Conservation (phyloP, 2,329 filamentous ascomycete species). For the Pyricularia grisea region DNA sequence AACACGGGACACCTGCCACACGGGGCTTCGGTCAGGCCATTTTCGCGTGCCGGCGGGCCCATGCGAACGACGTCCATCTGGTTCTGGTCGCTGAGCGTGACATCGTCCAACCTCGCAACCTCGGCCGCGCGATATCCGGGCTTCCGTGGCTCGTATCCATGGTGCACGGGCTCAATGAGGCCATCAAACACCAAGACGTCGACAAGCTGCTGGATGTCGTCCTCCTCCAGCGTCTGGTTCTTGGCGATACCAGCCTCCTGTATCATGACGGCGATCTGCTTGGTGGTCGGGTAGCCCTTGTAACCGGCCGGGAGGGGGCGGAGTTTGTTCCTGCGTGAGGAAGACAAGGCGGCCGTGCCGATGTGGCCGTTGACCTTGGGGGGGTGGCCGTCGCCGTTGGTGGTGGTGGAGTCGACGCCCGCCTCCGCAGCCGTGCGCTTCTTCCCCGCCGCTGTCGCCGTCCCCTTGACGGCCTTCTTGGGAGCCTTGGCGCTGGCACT, state of each 20-base stretch:
- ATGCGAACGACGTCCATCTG: conserved; percentile 14
- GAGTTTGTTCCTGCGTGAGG: conserved; percentile 22
- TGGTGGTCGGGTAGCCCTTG: conserved; percentile 69
- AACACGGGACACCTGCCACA: conserved; percentile 92
- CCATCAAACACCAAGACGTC: conserved; percentile 87
- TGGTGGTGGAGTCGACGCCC: conserved; percentile 11
- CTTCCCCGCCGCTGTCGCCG: conserved; percentile 21
- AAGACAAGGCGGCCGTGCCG: conserved; percentile 8
- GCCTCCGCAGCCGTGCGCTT: conserved; percentile 10
- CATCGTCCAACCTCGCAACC: conserved; percentile 31
- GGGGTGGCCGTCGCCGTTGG: neutral
- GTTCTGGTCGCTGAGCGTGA: conserved; percentile 21
- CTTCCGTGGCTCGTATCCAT: conserved; percentile 37
- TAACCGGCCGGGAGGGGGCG: conserved; percentile 56
- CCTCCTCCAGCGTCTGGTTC: conserved; percentile 59
- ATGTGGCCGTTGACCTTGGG: conserved; percentile 17
- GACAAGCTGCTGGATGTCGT: conserved; percentile 75
- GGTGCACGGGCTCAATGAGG: conserved; percentile 52
- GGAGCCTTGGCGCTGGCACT: conserved; percentile 26
- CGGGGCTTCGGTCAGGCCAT: conserved; percentile 78
- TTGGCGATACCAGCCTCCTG: conserved; percentile 60
- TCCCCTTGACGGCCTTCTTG: conserved; percentile 47
- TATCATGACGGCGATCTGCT: conserved; percentile 67
- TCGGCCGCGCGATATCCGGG: conserved; percentile 43
- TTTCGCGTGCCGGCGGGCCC: conserved; percentile 38